Evolutionary conservation across 208 protist genomes (phyloP), one percentile per base, ranked within the genome.

Genomic region (Acanthamoeba healyi): DNA sequence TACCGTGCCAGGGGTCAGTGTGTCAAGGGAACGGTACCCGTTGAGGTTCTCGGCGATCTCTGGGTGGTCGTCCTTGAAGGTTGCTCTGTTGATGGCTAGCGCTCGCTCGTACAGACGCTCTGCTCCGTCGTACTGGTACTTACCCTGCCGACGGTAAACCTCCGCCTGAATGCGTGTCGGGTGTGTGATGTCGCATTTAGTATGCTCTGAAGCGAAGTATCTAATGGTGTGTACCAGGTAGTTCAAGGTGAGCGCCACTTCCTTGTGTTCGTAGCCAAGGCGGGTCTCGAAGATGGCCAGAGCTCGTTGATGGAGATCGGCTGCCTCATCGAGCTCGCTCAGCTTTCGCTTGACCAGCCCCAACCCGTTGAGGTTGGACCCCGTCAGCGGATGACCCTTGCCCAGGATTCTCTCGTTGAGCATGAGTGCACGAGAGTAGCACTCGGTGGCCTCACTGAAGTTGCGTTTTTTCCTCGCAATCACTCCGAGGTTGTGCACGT

Each of bases 401-500:
- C 89, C 89, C 29, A 93, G 65, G 44, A 93, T 38, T 29, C 51
- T 49, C 34, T 72, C 65, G 72, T 93, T 93, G 61, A 93, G 42
- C 29, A 17, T 36, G 5, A 81, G 40, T 0, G 89, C 89, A 10
- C 72, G 42, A 17, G 65, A 49, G 40, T 93, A 93, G 26, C 72
- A 93, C 40, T 58, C 17, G 22, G 29, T 2, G 2, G 89, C 42
- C 40, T 54, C 44, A 24, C 81, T 49, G 32, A 93, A 93, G 26
- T 40, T 4, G 29, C 72, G 46, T 49, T 58, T 79, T 63, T 93
- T 93, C 26, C 89, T 49, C 1, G 42, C 56, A 24, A 93, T 84
- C n/a, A 93, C 89, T 2, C 89, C 89, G 17, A 93, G 65, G 22
- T 93, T 93, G 54, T 93, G 89, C n/a, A 93, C 65, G 26, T 93